Evolutionary conservation across 2,329 filamentous ascomycete genomes (phyloP).

Genomic region (Pseudogymnoascus sp.): DNA sequence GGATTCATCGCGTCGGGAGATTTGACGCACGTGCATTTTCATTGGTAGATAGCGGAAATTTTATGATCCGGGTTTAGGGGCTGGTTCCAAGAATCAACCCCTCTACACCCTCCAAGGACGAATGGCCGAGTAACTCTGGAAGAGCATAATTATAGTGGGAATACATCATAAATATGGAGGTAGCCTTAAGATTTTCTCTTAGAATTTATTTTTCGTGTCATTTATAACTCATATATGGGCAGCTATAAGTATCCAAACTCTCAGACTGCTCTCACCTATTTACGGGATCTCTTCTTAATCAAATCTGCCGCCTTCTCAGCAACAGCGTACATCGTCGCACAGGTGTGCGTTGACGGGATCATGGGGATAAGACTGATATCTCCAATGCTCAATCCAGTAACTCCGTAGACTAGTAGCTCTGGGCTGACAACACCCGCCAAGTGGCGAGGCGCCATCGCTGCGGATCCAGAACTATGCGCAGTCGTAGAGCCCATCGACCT

Average conservation of each 20-base stretch:
- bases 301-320: slow-evolving; percentile 17
- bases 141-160: neutral
- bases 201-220: neutral
- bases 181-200: neutral
- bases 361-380: slow-evolving; percentile 24
- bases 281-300: slow-evolving; percentile 7
- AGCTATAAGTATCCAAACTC: neutral
- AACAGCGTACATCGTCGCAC: slow-evolving; percentile 16
- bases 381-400: slow-evolving; percentile 17
- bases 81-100: neutral
- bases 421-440: slow-evolving; percentile 20
- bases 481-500: slow-evolving; percentile 32
- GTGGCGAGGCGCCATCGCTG: slow-evolving; percentile 17
- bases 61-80: neutral
- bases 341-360: slow-evolving; percentile 18
- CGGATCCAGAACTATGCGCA: slow-evolving; percentile 33
- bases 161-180: neutral
- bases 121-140: neutral
- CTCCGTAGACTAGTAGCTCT: slow-evolving; percentile 19
- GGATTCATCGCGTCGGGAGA: slow-evolving; percentile 4
- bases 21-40: slow-evolving; percentile 11
- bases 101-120: neutral
- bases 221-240: neutral
- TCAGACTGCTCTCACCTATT: neutral
- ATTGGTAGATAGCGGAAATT: slow-evolving; percentile 5